These are phyloP conservation scores for Colletotrichum tropicicola DNA, from an alignment of 2,329 filamentous ascomycete genomes.

Conservation along the genomic window DNA sequence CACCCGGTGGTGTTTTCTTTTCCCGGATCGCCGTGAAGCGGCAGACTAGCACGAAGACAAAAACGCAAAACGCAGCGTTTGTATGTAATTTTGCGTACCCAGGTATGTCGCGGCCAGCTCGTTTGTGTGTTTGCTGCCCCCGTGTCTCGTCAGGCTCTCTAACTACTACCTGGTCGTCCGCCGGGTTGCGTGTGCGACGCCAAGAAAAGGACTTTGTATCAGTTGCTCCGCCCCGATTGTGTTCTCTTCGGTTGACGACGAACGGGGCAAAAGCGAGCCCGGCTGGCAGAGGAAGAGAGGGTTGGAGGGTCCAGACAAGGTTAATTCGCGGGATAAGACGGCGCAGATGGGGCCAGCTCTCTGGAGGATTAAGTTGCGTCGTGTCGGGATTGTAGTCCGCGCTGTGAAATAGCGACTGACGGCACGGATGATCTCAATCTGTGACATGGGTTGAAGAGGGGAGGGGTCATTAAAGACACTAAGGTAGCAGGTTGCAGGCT, in stretches of 20 bases:
- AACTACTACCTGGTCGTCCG: background rate
- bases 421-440: background rate
- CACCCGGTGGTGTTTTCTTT: background rate
- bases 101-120: too few species aligned
- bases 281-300: background rate
- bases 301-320: too few species aligned
- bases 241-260: background rate
- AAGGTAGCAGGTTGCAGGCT: too few species aligned
- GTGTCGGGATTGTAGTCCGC: slow-evolving; percentile 7
- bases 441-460: background rate
- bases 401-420: background rate
- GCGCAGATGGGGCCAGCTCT: background rate
- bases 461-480: too few species aligned
- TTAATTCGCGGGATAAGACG: background rate
- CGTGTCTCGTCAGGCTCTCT: too few species aligned
- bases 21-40: too few species aligned
- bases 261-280: background rate
- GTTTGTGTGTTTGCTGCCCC: too few species aligned
- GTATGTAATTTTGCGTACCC: too few species aligned
- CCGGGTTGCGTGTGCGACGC: slow-evolving; percentile 10
- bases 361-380: background rate
- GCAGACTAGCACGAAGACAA: too few species aligned
- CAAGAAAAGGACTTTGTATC: slow-evolving; percentile 13
- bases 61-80: too few species aligned
- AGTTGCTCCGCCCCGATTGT: background rate